Evolutionary conservation across 345 rosid species (phyloP), one percentile per base, ranked within the genome.

Genomic region (Eucalyptus dawsonii): DNA sequence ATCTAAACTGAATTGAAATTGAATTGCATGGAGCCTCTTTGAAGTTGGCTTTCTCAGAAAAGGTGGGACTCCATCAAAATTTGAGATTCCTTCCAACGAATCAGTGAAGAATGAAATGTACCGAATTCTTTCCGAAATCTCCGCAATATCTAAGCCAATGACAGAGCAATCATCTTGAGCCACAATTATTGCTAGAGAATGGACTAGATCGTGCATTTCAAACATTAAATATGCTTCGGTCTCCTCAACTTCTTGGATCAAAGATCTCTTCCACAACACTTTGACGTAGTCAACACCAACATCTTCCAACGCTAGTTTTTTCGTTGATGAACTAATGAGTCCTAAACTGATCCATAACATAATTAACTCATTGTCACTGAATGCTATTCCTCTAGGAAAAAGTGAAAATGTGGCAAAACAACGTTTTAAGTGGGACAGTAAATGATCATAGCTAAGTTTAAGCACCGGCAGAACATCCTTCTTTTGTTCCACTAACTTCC

Each of bases 311-410:
- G 9, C 15, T 62, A 4, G 16, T 62, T 27, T 6, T 60, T 62
- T 2, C 1, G 31, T 13, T 62, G 69, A 5, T 62, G 16, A 62
- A 62, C 34, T 62, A 62, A 62, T 62, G 69, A 62, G 31, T 62
- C 69, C 69, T 62, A 62, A 62, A 62, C 16, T 14, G 0, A 11
- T 62, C 34, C 34, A 62, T 60, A 6, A 3, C 2, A 12, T 5
- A 27, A 27, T 0, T 27, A 60, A 60, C 0, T 0, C 0, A 27
- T 5, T 0, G 67, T 8, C 0, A 0, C 0, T 0, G 0, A 60
- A 0, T 60, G 0, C 4, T 0, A 0, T 0, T 60, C 15, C 16
- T 17, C 2, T 16, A 1, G 24, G 4, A 34, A 69, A 72, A 72
- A 19, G 76, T 29, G 37, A 65, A 0, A n/a, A n/a, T n/a, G 40